A percentile compares a stretch with the other conserved stretches of the same genome.
Evolutionary conservation across 106 monocot species (phyloP).

Genomic region (Platanthera guangdongensis): DNA sequence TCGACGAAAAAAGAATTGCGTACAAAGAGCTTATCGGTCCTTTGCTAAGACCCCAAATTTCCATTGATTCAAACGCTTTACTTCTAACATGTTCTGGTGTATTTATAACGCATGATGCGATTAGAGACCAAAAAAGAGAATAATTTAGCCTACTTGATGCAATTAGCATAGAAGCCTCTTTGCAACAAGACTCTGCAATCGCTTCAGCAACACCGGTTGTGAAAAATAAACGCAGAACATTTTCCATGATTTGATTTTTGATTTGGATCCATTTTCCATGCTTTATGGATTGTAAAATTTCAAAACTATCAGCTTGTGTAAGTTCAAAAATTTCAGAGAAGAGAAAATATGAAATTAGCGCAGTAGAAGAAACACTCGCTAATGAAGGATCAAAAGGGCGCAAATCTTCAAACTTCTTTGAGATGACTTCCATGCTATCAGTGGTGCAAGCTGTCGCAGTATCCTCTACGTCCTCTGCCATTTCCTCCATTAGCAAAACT

Average conservation of each 20-base stretch:
- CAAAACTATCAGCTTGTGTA: conserved; percentile 21
- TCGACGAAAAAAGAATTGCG: conserved; percentile 71
- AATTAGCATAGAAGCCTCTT: conserved; percentile 42
- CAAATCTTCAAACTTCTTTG: conserved; percentile 45
- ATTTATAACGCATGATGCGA: conserved; percentile 55
- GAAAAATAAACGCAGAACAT: conserved; percentile 69
- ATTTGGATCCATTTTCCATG: conserved; percentile 31
- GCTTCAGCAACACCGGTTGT: conserved; percentile 69
- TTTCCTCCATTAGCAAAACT: conserved; percentile 79
- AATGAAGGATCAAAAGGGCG: conserved; percentile 31
- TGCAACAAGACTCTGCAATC: conserved; percentile 46
- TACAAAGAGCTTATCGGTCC: conserved; percentile 59
- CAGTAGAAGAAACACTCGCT: conserved; percentile 41
- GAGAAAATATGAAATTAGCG: conserved; percentile 48
- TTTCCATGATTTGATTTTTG: conserved; percentile 44
- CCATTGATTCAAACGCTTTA: conserved; percentile 58
- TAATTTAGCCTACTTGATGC: conserved; percentile 49
- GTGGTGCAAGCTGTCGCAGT: conserved; percentile 14
- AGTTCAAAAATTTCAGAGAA: conserved; percentile 28
- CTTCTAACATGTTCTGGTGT: conserved; percentile 49
- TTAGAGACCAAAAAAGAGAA: conserved; percentile 65
- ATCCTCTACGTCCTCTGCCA: conserved; percentile 62
- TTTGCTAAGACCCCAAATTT: conserved; percentile 88
- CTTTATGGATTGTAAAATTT: conserved; percentile 13
- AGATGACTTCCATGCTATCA: conserved; percentile 17